Percentiles rank a stretch among this genome's conserved stretches.
phyloP scores from a whole-genome alignment of 345 rosid species.

The Populus simonii region DNA sequence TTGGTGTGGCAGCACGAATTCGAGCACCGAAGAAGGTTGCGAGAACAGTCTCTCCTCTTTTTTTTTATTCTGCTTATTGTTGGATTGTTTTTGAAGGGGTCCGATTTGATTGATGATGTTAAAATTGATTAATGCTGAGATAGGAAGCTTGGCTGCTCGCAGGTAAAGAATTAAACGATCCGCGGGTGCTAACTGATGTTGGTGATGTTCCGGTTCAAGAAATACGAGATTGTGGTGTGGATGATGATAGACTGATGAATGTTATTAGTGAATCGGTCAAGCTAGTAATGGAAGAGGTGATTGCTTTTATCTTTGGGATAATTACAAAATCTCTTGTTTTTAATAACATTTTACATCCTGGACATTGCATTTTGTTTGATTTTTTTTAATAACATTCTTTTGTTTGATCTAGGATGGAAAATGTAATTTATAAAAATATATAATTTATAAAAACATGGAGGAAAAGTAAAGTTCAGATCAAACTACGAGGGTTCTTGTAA shows the following conservation, averaged over 20 bases:
- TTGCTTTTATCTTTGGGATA: not conserved
- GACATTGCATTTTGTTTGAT: too few relatives aligned
- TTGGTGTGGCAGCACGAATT: constrained; percentile 98
- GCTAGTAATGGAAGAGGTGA: constrained; percentile 88
- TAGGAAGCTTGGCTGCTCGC: constrained; percentile 16
- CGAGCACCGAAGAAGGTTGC: constrained; percentile 88
- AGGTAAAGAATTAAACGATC: constrained; percentile 90
- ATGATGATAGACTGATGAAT: constrained; percentile 88
- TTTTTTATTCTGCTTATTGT: not conserved
- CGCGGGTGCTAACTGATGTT: constrained; percentile 87
- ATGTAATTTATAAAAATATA: too few relatives aligned
- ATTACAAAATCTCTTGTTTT: too few relatives aligned
- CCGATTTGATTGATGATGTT: not conserved
- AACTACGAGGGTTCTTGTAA: too few relatives aligned
- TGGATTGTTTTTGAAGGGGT: not conserved
- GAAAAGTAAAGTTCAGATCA: too few relatives aligned
- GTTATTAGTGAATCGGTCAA: constrained; percentile 86
- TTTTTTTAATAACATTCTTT: too few relatives aligned
- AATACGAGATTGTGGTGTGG: constrained; percentile 92
- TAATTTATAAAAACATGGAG: too few relatives aligned
- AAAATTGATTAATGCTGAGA: not conserved
- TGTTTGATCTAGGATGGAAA: too few relatives aligned
- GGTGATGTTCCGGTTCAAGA: constrained; percentile 98
- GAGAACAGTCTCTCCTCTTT: not conserved
- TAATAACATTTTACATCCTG: too few relatives aligned